Evolutionary conservation across 1,284 basidiomycete genomes (phyloP), one percentile per base, ranked within the genome.

Genomic region (Wolfiporia cocos): DNA sequence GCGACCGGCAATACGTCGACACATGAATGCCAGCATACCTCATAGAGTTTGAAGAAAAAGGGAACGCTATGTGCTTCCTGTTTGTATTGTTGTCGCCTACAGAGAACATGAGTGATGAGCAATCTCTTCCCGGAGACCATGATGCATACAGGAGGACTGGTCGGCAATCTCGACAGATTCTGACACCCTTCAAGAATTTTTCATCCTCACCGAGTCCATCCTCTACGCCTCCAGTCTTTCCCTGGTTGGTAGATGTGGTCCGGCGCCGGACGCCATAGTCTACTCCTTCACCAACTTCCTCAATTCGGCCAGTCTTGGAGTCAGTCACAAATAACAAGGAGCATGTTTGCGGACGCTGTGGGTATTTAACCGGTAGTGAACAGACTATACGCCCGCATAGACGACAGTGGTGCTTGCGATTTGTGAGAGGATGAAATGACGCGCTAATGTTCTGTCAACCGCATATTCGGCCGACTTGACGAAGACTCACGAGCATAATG

Each of bases 351-450:
- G 73, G 71, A 19, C 90, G 73, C 43, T 81, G 81, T 0, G 85
- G 80, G 3, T 69, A 73, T 42, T 86, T 91, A 1, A 86, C 73
- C 1, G 93, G 92, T 2, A 96, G 73, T 1, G 94, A 89, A 58
- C 95, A 99, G 3, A 98, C 82, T 34, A 98, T 88, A 31, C 85
- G 74, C 0, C 95, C 95, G 53, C 95, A 99, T 5, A 98, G 69
- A 7, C 96, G 82, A 63, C 95, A 99, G 59, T 99, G 95, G 54
- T 99, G 95, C 65, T 96, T 96, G 14, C 95, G 81, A 47, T 92
- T 95, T 0, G 90, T 89, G 1, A 99, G 66, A 1, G 89, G 83
- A 54, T 90, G 86, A 59, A 99, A 99, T 1, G 83, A 76, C 0
- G 89, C 75, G 24, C 85, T 56, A 41, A n/a, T 12, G 23, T 28